Evolutionary conservation across 306 rosid species (phyloP).

Genomic region (Delonix regia): DNA sequence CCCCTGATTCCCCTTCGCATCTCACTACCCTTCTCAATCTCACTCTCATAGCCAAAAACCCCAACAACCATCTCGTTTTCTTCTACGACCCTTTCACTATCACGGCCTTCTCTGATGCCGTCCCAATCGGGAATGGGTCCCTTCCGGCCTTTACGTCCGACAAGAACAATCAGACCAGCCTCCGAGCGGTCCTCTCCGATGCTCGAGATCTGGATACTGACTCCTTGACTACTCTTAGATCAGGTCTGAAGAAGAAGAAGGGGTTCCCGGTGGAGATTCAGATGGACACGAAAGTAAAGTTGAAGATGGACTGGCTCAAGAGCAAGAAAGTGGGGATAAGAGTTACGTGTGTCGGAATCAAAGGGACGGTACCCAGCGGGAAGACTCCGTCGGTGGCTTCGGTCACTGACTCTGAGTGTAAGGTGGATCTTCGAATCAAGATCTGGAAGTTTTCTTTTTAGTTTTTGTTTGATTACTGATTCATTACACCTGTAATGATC

Average conservation of each 20-base stretch:
- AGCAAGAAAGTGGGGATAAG: constrained; percentile 83
- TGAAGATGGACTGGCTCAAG: constrained; percentile 72
- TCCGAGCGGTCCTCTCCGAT: constrained; percentile 53
- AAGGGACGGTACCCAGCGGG: constrained; percentile 67
- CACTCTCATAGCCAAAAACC: constrained; percentile 74
- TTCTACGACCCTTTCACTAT: constrained; percentile 68
- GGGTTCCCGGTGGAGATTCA: constrained; percentile 71
- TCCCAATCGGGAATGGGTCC: constrained; percentile 74
- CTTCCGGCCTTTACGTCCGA: constrained; percentile 60
- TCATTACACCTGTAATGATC: constrained; percentile 38
- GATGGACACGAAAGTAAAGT: constrained; percentile 83
- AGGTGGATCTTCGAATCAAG: constrained; percentile 97
- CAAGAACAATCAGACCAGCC: constrained; percentile 71
- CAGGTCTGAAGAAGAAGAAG: constrained; percentile 70
- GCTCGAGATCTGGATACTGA: constrained; percentile 75
- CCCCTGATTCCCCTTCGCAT: constrained; percentile 73
- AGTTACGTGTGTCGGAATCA: constrained; percentile 72
- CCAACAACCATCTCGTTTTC: constrained; percentile 80
- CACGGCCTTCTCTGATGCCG: constrained; percentile 43
- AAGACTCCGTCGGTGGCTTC: constrained; percentile 81
- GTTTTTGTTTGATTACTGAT: constrained; percentile 20
- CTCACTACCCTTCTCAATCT: constrained; percentile 72
- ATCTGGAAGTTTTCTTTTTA: constrained; percentile 90
- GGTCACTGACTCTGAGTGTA: constrained; percentile 70
- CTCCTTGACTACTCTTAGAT: constrained; percentile 61